phyloP scores from a whole-genome alignment of 345 rosid species.

The Salix purpurea region DNA sequence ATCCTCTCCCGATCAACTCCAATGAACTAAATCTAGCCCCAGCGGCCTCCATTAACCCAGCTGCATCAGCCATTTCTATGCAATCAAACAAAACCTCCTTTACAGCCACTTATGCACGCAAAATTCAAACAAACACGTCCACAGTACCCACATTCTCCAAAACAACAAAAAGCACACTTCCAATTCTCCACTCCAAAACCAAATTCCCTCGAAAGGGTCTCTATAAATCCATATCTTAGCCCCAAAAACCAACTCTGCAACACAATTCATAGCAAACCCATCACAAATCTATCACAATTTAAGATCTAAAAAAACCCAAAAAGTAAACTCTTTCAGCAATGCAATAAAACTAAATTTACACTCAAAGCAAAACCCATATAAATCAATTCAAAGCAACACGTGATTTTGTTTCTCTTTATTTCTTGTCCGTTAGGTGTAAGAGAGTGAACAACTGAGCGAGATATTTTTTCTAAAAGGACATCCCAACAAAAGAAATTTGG shows the following conservation, averaged over 20 bases:
- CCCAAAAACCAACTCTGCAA: not conserved
- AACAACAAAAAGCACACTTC: conserved; percentile 4
- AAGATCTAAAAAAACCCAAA: not conserved
- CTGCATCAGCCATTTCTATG: conserved; percentile 66
- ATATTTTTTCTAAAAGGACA: conserved; percentile 7
- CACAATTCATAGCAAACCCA: conserved; percentile 4
- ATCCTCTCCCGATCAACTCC: conserved; percentile 94
- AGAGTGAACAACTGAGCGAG: not conserved
- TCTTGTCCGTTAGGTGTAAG: conserved; percentile 14
- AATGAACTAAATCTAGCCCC: conserved; percentile 72
- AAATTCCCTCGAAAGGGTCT: conserved; percentile 1
- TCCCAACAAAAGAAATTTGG: conserved; percentile 13
- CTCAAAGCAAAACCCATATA: conserved; percentile 15
- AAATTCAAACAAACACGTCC: conserved; percentile 9
- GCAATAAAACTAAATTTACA: conserved; percentile 12
- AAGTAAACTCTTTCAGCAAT: not conserved
- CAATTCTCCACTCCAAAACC: not conserved
- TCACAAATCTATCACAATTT: conserved; percentile 3
- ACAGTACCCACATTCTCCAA: conserved; percentile 10
- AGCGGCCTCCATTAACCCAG: conserved; percentile 73
- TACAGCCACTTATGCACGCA: not conserved
- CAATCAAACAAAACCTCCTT: conserved; percentile 5
- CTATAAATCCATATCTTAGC: not conserved
- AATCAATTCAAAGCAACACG: conserved; percentile 9
- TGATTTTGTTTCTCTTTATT: not conserved